A percentile compares a stretch with the other conserved stretches of the same genome.
Conservation (phyloP, 805 yeast species). For the Zygotorulaspora florentina region DNA sequence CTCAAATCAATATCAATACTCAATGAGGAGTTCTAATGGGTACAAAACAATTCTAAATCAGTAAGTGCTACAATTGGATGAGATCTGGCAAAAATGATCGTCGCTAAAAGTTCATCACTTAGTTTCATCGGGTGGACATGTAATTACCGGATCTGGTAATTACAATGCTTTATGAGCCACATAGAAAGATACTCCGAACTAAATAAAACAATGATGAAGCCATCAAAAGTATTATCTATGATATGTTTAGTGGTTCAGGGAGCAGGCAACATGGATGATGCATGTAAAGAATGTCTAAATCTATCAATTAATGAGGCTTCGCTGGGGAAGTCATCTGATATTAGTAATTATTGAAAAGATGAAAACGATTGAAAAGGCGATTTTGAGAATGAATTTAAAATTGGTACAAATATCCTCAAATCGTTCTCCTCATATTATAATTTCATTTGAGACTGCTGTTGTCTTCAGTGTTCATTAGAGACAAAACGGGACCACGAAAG, state of each 20-base stretch:
- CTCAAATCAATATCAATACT: background rate
- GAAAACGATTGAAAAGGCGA: background rate
- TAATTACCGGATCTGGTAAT: conserved; percentile 21
- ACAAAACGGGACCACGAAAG: conserved; percentile 12
- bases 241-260: background rate
- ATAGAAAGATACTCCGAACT: background rate
- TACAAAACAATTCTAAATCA: background rate
- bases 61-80: background rate
- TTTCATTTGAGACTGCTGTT: background rate
- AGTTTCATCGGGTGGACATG: conserved; percentile 7
- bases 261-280: background rate
- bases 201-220: background rate
- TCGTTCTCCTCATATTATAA: too few relatives aligned
- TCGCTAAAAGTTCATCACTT: background rate
- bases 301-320: background rate
- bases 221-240: background rate
- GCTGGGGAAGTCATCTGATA: too few relatives aligned
- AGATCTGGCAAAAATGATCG: background rate
- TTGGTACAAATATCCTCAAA: background rate
- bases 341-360: too few relatives aligned
- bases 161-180: conserved; percentile 3
- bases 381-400: too few relatives aligned
- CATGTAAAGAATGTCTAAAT: background rate
- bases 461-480: background rate
- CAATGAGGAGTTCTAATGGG: background rate